Evolutionary conservation across 2,329 filamentous ascomycete genomes (phyloP).

Genomic region (Colletotrichum sp.): DNA sequence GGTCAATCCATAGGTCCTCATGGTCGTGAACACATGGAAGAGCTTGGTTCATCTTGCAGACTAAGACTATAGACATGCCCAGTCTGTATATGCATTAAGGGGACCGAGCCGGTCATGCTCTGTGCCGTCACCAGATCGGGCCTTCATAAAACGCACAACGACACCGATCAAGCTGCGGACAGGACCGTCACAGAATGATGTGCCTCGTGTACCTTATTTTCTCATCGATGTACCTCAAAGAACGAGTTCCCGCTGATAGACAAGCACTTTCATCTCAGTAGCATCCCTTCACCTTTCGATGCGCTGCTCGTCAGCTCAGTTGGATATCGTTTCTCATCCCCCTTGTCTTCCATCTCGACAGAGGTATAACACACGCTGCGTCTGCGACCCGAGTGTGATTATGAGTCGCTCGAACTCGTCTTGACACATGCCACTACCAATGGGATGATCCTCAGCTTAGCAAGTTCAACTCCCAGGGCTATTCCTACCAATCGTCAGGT

Average conservation of each 20-base stretch:
- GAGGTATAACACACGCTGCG: neutral
- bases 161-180: neutral
- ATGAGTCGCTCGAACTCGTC: neutral
- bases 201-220: neutral
- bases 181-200: neutral
- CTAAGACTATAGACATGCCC: neutral
- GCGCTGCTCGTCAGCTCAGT: neutral
- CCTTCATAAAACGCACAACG: neutral
- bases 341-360: accelerated
- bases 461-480: neutral
- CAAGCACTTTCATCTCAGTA: neutral
- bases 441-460: neutral
- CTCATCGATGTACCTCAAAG: neutral
- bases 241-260: accelerated
- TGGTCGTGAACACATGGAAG: neutral
- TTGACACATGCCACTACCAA: neutral
- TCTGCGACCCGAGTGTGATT: accelerated
- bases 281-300: accelerated
- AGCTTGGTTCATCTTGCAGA: neutral
- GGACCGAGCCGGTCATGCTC: neutral
- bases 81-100: neutral
- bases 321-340: accelerated
- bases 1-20: neutral
- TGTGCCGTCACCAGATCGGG: neutral
- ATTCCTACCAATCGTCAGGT: accelerated